These are phyloP conservation scores for Nakazawaea holstii DNA, from an alignment of 805 yeast genomes.

Conservation along the genomic window DNA sequence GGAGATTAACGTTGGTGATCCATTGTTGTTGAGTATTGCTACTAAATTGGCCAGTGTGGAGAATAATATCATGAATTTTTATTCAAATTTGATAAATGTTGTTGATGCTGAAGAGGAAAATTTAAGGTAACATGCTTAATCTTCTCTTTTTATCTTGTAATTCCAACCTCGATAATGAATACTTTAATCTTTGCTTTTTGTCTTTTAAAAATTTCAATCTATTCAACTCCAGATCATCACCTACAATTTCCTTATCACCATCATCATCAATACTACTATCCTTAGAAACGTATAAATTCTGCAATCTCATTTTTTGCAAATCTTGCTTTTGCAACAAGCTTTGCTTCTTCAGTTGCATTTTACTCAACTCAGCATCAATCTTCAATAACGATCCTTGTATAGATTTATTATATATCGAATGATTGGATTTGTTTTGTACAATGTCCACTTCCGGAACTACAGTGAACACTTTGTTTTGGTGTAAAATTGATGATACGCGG, in stretches of 20 bases:
- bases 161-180: slow-evolving; percentile 26
- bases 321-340: slow-evolving; percentile 31
- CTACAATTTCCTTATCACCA: slow-evolving; percentile 17
- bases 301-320: slow-evolving; percentile 34
- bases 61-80: slow-evolving; percentile 33
- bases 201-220: slow-evolving; percentile 34
- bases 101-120: background rate
- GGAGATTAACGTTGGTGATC: slow-evolving; percentile 63
- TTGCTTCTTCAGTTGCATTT: slow-evolving; percentile 27
- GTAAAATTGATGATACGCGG: slow-evolving; percentile 33
- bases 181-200: slow-evolving; percentile 39
- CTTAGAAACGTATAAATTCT: slow-evolving; percentile 15
- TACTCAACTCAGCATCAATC: slow-evolving; percentile 28
- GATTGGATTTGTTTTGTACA: slow-evolving; percentile 27
- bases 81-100: slow-evolving; percentile 11
- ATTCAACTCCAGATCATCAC: slow-evolving; percentile 30
- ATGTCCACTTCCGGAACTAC: slow-evolving; percentile 45
- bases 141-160: slow-evolving; percentile 21
- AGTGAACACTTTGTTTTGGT: slow-evolving; percentile 42
- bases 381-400: slow-evolving; percentile 25
- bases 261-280: slow-evolving; percentile 11
- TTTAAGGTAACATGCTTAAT: slow-evolving; percentile 17
- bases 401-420: slow-evolving; percentile 30
- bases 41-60: slow-evolving; percentile 62
- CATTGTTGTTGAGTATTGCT: slow-evolving; percentile 54